phyloP scores from a whole-genome alignment of 2,329 filamentous ascomycete species.

The Arachnopeziza araneosa region DNA sequence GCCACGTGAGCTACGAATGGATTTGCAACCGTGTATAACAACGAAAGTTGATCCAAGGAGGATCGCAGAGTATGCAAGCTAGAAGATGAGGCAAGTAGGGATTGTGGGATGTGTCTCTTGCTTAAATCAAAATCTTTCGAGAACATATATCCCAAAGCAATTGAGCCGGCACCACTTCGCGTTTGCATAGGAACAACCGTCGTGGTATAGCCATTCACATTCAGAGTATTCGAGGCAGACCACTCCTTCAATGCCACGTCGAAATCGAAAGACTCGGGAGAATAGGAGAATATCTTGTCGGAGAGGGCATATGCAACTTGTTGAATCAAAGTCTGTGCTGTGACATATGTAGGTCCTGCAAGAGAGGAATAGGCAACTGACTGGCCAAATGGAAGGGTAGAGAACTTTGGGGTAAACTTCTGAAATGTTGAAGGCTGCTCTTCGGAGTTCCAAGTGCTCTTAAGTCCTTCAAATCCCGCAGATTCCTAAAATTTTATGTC shows the following conservation, averaged over 20 bases:
- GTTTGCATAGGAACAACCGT: conserved; percentile 78
- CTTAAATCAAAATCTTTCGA: conserved; percentile 90
- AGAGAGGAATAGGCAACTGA: conserved; percentile 54
- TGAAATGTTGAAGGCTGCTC: conserved; percentile 19
- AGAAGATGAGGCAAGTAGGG: conserved; percentile 79
- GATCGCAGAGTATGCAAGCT: conserved; percentile 74
- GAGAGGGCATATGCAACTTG: conserved; percentile 93
- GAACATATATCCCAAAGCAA: conserved; percentile 95
- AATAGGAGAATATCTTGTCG: conserved; percentile 97
- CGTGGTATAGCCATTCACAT: conserved; percentile 77
- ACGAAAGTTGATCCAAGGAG: conserved; percentile 84
- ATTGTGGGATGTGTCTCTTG: conserved; percentile 88
- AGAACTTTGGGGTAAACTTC: conserved; percentile 35
- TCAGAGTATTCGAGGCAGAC: conserved; percentile 63
- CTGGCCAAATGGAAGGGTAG: conserved; percentile 53
- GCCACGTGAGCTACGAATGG: conserved; percentile 91
- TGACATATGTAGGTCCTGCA: conserved; percentile 85
- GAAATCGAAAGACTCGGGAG: conserved; percentile 86
- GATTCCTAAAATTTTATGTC: conserved; percentile 19
- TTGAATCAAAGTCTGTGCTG: conserved; percentile 88
- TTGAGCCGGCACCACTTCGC: conserved; percentile 78
- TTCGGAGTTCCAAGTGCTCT: conserved; percentile 28
- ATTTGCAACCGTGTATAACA: conserved; percentile 87
- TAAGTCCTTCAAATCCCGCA: conserved; percentile 21
- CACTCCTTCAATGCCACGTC: conserved; percentile 78